A percentile compares a stretch with the other conserved stretches of the same genome.
phyloP scores from a whole-genome alignment of 208 protist species.

The Acanthamoeba lenticulata region DNA sequence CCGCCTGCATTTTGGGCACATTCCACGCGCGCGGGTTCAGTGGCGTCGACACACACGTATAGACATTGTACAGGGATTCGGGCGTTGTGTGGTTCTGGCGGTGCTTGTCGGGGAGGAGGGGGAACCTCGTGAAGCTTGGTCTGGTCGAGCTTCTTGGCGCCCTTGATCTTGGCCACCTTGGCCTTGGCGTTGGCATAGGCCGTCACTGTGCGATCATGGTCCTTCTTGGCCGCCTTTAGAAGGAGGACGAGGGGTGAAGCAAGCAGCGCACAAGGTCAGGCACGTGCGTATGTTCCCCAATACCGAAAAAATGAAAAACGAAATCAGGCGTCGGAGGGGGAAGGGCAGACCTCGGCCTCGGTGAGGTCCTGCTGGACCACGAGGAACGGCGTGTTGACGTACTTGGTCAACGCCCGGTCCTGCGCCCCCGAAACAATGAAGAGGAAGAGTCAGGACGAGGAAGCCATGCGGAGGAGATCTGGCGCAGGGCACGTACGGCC shows the following conservation, averaged over 20 bases:
- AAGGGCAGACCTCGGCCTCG: background rate
- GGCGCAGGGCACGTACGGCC: background rate
- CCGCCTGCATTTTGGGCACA: no score
- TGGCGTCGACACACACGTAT: no score
- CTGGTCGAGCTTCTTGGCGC: conserved; percentile 27
- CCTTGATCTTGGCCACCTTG: conserved; percentile 25
- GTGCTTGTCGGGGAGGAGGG: background rate
- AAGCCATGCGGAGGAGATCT: background rate
- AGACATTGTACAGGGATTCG: no score
- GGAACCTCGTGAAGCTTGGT: conserved; percentile 37
- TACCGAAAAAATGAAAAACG: background rate
- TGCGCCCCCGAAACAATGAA: background rate
- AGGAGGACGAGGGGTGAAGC: no score
- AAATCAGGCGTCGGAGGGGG: background rate
- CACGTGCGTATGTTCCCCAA: background rate
- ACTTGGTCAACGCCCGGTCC: background rate
- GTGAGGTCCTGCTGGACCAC: conserved; percentile 38
- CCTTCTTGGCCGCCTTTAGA: conserved; percentile 9
- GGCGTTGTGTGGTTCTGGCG: background rate
- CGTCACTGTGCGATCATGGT: background rate
- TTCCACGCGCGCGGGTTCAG: no score
- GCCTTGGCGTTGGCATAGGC: background rate
- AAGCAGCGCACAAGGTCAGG: background rate
- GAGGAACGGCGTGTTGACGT: conserved; percentile 2
- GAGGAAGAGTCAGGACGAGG: background rate